phyloP scores from a whole-genome alignment of 805 yeast species.

The Suhomyces sp. region DNA sequence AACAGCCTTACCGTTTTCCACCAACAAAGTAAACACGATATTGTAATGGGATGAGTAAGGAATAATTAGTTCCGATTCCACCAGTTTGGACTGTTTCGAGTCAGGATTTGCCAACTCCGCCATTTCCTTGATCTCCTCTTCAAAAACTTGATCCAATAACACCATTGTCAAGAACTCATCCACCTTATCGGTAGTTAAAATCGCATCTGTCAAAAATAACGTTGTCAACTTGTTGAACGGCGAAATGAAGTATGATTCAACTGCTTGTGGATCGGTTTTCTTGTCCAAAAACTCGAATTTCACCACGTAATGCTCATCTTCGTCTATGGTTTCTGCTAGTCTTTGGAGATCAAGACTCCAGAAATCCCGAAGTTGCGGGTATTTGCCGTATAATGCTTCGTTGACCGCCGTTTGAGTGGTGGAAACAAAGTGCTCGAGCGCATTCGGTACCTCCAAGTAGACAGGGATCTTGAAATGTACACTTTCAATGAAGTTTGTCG shows the following conservation, averaged over 20 bases:
- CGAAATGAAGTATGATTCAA: constrained; percentile 27
- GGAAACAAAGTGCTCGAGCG: constrained; percentile 28
- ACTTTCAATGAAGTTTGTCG: constrained; percentile 22
- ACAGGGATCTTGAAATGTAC: constrained; percentile 43
- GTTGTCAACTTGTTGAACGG: constrained; percentile 35
- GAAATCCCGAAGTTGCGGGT: constrained; percentile 24
- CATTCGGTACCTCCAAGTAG: constrained; percentile 35
- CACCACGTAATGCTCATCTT: constrained; percentile 37
- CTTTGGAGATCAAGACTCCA: constrained; percentile 29
- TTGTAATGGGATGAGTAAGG: constrained; percentile 68
- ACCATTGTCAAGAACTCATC: constrained; percentile 36
- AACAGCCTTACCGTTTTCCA: constrained; percentile 65
- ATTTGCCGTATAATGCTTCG: constrained; percentile 19
- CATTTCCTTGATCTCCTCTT: constrained; percentile 35
- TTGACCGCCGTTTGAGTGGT: constrained; percentile 40
- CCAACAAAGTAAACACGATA: constrained; percentile 70
- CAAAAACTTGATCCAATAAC: constrained; percentile 40
- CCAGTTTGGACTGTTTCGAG: constrained; percentile 14
- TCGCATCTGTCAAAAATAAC: constrained; percentile 27
- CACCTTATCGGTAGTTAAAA: constrained; percentile 25
- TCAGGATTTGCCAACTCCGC: constrained; percentile 13
- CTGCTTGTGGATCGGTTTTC: constrained; percentile 13
- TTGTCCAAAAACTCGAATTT: constrained; percentile 25
- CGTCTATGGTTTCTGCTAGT: constrained; percentile 14
- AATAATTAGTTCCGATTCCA: constrained; percentile 39